Conservation (phyloP, 208 protist species). For the Leishmania lainsoni region DNA sequence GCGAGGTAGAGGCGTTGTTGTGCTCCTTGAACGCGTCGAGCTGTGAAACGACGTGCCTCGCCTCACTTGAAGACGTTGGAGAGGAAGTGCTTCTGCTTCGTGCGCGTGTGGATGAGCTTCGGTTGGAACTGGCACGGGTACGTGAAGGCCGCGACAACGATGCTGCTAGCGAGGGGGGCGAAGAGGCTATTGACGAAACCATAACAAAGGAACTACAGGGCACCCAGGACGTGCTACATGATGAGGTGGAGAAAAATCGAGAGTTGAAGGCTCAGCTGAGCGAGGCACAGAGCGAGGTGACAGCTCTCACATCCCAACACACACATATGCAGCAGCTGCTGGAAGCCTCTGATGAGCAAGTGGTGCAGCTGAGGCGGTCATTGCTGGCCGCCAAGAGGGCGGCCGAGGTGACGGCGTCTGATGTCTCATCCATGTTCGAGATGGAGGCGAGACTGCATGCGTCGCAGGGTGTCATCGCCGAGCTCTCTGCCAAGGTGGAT, state of each 20-base stretch:
- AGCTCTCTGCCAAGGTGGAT: slow-evolving; percentile 22
- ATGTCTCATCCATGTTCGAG: slow-evolving; percentile 52
- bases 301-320: slow-evolving; percentile 31
- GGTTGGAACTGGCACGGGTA: background rate
- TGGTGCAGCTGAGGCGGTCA: slow-evolving; percentile 37
- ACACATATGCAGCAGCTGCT: slow-evolving; percentile 23
- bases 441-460: slow-evolving; percentile 58
- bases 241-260: slow-evolving; percentile 18
- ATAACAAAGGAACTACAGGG: slow-evolving; percentile 2
- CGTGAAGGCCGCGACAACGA: background rate
- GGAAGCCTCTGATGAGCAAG: slow-evolving; percentile 37
- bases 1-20: slow-evolving; percentile 18
- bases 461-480: slow-evolving; percentile 29
- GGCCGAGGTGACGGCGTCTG: slow-evolving; percentile 44
- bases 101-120: slow-evolving; percentile 11
- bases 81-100: slow-evolving; percentile 8
- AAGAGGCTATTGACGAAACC: background rate
- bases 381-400: slow-evolving; percentile 54
- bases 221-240: slow-evolving; percentile 16
- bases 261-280: slow-evolving; percentile 13
- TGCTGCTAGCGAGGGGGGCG: background rate
- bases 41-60: background rate
- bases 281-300: slow-evolving; percentile 31
- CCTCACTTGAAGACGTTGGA: slow-evolving; percentile 22
- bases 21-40: background rate